phyloP scores from a whole-genome alignment of 352 stramenopile species.

The Phytophthora citrophthora region DNA sequence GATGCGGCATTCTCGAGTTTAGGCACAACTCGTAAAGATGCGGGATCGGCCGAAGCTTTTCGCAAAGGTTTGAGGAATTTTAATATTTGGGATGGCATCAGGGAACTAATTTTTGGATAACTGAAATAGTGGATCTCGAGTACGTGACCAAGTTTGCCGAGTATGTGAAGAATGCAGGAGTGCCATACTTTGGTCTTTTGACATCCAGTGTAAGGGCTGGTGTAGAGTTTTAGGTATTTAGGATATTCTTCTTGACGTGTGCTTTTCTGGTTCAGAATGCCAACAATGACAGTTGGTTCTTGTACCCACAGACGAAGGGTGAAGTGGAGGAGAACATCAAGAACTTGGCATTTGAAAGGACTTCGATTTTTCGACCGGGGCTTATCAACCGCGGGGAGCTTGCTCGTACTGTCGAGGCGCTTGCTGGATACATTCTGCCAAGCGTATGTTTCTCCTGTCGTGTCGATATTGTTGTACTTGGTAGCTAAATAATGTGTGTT shows the following conservation, averaged over 20 bases:
- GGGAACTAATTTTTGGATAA: slow-evolving; percentile 6
- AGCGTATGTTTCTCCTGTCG: slow-evolving; percentile 35
- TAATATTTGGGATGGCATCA: background rate
- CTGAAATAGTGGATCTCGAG: slow-evolving; percentile 60
- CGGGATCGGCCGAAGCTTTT: slow-evolving; percentile 64
- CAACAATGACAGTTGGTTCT: slow-evolving; percentile 77
- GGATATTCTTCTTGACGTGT: background rate
- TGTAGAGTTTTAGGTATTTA: background rate
- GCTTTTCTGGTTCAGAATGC: slow-evolving; percentile 37
- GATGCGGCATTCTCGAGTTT: slow-evolving; percentile 72
- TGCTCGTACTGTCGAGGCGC: slow-evolving; percentile 53
- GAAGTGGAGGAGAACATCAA: slow-evolving; percentile 69
- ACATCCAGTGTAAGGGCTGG: slow-evolving; percentile 48
- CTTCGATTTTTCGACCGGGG: slow-evolving; percentile 63
- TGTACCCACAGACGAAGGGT: slow-evolving; percentile 77
- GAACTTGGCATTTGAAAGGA: slow-evolving; percentile 54
- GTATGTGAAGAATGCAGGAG: slow-evolving; percentile 42
- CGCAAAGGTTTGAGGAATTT: slow-evolving; percentile 45
- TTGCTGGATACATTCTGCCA: slow-evolving; percentile 50
- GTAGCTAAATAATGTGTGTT: background rate
- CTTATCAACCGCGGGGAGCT: slow-evolving; percentile 64
- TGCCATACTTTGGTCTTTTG: slow-evolving; percentile 71
- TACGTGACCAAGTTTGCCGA: slow-evolving; percentile 63
- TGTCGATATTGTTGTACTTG: background rate
- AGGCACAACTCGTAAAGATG: slow-evolving; percentile 75